Evolutionary conservation across 2,329 filamentous ascomycete genomes (phyloP), one percentile per base, ranked within the genome.

Genomic region (Tetracladium maxilliforme): DNA sequence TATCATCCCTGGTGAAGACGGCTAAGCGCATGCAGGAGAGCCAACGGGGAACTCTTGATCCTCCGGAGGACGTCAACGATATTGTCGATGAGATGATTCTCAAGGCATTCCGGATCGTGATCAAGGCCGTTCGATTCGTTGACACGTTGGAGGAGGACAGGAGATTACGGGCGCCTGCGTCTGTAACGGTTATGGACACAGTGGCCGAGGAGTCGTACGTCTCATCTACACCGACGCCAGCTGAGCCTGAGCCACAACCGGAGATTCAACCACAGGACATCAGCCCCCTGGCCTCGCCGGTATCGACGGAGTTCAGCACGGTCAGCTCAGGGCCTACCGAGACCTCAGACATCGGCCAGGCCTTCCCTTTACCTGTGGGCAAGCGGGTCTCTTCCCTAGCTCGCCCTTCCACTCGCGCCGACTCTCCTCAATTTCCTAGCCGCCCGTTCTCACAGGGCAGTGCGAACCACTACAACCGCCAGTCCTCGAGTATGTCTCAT

Each of bases 21-120:
- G 81, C 82, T 11, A 94, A 93, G 51, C 67, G 70, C 24, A 57
- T 98, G 34, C 83, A 87, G 48, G 82, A 86, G 40, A 62, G 70
- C 33, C 71, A 81, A 30, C 61, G 56, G 30, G 58, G 59, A 4
- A 36, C 50, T 21, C 36, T 52, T 1, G 49, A 54, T 10, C 55
- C 61, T 0, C 45, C 53, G 1, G 64, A 75, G 16, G 62, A 70
- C 22, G 59, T 78, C 9, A 82, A 82, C 40, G 70, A 79, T 38
- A 69, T 87, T 29, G 69, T 94, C 29, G 87, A 95, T 42, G 81
- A 93, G 46, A 83, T 95, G 69, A 79, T 95, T 14, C 56, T 92
- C 26, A 90, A 86, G 48, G 86, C 86, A 0, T 95, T 93, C 57
- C 84, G 80, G 44, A 84, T 95, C 26, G 80, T 93, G n/a, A 87